A percentile compares a stretch with the other conserved stretches of the same genome.
phyloP scores from a whole-genome alignment of 345 rosid genomes.

The Lepidium sativum region DNA sequence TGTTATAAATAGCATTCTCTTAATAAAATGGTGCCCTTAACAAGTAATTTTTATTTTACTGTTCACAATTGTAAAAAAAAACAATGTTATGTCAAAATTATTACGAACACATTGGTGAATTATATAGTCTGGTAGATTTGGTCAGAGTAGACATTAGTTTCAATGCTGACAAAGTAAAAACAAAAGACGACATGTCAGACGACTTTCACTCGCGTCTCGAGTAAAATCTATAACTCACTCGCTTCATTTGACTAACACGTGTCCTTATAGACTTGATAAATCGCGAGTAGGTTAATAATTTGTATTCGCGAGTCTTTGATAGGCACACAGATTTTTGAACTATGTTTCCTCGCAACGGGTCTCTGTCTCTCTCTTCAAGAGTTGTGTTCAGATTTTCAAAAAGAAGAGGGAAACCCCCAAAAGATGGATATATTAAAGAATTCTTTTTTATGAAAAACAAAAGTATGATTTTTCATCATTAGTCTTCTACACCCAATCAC shows the following conservation, averaged over 20 bases:
- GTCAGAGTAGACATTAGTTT: not conserved
- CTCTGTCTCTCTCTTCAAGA: constrained; percentile 13
- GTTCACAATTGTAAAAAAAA: no score
- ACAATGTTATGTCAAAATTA: not conserved
- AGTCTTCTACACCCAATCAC: constrained; percentile 12
- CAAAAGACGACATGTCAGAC: not conserved
- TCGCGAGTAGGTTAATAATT: not conserved
- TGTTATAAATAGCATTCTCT: no score
- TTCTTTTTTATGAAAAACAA: constrained; percentile 21
- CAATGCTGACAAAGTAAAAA: constrained; percentile 5
- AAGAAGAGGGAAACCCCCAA: constrained; percentile 27
- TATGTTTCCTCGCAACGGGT: constrained; percentile 16
- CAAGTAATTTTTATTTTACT: no score
- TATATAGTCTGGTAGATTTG: not conserved
- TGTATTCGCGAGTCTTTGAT: not conserved
- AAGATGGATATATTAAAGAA: not conserved
- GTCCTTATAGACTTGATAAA: not conserved
- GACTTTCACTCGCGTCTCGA: not conserved
- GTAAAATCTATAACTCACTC: not conserved
- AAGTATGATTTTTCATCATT: constrained; percentile 26
- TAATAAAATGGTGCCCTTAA: no score
- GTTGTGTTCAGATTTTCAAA: constrained; percentile 7
- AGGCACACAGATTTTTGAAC: not conserved
- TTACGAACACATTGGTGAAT: not conserved
- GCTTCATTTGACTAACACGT: not conserved